These are phyloP conservation scores for Pyracantha coccinea DNA, from an alignment of 331 rosid species.

Conservation along the genomic window DNA sequence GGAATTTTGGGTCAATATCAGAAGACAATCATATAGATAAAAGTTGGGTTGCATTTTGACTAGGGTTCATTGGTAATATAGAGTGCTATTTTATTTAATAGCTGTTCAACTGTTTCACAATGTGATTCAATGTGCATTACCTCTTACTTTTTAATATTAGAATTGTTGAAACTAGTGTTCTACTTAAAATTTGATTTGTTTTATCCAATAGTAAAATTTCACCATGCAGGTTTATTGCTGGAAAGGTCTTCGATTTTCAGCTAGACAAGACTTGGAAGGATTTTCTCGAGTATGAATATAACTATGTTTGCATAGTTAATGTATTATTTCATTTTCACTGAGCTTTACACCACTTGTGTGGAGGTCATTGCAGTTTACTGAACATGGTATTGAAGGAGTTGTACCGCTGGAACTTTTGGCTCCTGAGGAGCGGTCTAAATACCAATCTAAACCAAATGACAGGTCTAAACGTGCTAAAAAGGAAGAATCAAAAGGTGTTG, in stretches of 20 bases:
- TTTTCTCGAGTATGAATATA: constrained; percentile 64
- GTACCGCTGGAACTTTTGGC: constrained; percentile 90
- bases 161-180: neutral
- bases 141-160: neutral
- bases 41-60: neutral
- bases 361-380: constrained; percentile 66
- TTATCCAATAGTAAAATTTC: constrained; percentile 9
- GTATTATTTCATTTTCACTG: neutral
- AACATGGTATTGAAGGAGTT: constrained; percentile 86
- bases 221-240: constrained; percentile 88
- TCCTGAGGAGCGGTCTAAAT: constrained; percentile 70
- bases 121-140: neutral
- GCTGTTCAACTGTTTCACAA: neutral
- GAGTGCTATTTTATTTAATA: neutral
- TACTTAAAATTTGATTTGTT: neutral
- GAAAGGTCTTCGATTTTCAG: constrained; percentile 95
- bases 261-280: constrained; percentile 96
- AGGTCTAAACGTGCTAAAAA: constrained; percentile 78
- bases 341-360: constrained; percentile 1
- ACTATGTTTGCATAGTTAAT: neutral
- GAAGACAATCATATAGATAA: neutral
- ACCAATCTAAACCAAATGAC: constrained; percentile 76
- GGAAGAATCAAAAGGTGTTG: constrained; percentile 65
- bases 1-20: neutral
- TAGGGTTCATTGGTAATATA: neutral